A percentile compares a stretch with the other conserved stretches of the same genome.
Evolutionary conservation across 2,329 filamentous ascomycete species (phyloP).

Genomic region (Apiospora kogelbergensis): DNA sequence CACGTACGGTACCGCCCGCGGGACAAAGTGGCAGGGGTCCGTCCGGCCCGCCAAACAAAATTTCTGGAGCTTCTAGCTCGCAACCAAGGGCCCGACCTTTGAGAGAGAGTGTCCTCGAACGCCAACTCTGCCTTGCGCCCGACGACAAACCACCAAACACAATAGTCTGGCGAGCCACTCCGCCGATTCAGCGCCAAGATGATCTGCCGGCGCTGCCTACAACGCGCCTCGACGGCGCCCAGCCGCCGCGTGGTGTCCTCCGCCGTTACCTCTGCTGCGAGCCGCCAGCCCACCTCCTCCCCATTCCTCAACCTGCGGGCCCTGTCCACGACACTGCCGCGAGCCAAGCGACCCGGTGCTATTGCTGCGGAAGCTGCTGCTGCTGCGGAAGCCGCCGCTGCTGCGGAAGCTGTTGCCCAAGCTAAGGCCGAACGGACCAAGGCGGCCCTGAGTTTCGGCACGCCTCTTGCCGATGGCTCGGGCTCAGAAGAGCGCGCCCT

Average conservation of each 20-base stretch:
- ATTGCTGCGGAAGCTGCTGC: too few relatives aligned
- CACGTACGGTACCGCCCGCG: background rate
- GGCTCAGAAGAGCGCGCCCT: slow-evolving; percentile 27
- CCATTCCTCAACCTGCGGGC: slow-evolving; percentile 10
- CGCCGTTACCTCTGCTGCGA: slow-evolving; percentile 12
- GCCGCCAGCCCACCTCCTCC: background rate
- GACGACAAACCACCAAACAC: background rate
- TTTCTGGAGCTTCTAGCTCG: slow-evolving; percentile 23
- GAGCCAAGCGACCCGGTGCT: too few relatives aligned
- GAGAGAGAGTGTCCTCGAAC: background rate
- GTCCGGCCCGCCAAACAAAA: slow-evolving; percentile 22
- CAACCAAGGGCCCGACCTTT: background rate
- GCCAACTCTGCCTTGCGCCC: background rate
- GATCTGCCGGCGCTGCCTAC: slow-evolving; percentile 51
- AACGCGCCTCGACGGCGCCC: slow-evolving; percentile 36
- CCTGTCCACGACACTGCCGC: slow-evolving; percentile 12
- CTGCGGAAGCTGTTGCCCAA: too few relatives aligned
- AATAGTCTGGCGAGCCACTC: background rate
- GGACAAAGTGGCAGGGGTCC: background rate
- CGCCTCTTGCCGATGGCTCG: slow-evolving; percentile 25
- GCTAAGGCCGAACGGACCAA: too few relatives aligned
- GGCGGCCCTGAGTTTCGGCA: slow-evolving; percentile 24
- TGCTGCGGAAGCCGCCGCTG: too few relatives aligned
- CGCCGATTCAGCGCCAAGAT: slow-evolving; percentile 21
- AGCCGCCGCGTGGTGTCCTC: background rate